Evolutionary conservation across 305 asterid genomes (phyloP), one percentile per base, ranked within the genome.

Genomic region (Ruellia speciosa): DNA sequence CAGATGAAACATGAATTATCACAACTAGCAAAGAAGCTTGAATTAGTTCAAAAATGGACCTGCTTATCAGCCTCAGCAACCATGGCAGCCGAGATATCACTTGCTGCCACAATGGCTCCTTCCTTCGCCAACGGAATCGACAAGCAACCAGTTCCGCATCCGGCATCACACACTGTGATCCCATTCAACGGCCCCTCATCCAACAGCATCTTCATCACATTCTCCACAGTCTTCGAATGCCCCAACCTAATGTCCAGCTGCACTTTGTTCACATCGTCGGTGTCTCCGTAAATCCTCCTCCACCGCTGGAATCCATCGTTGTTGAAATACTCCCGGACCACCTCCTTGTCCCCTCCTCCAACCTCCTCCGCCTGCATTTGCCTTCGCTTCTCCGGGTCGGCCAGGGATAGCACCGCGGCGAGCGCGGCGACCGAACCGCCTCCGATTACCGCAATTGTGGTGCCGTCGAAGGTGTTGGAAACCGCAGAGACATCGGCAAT

Each of bases 341-440:
- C 97, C 65, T 92, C 94, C 84, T 88, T 88, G 65, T 92, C 99
- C 52, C 80, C 96, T n/a, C 94, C 97, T 45, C 95, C 96, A 2
- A 88, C 93, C 76, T 86, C 90, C 81, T 82, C 88, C 66, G 96
- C 94, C 70, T 88, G 97, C 73, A 79, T 60, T 45, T 82, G 82
- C 68, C 97, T 68, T 57, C 97, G 77, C 73, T 76, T 67, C 66
- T 88, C 97, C 11, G 97, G 96, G 74, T 92, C 96, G 50, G 95
- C 18, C 33, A 88, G 67, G 45, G 94, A 83, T 34, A 92, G 73
- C 16, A 77, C 87, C 10, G 99, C 95, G 0, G 95, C 96, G 11
- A 92, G 69, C 2, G 99, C 95, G 0, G 94, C 88, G 18, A 86
- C 77, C 0, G 95, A 85, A 24, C 94, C 78, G 0, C 90, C 90